These are phyloP conservation scores for Marasmius oreades DNA, from an alignment of 1,284 basidiomycete genomes.

Conservation along the genomic window DNA sequence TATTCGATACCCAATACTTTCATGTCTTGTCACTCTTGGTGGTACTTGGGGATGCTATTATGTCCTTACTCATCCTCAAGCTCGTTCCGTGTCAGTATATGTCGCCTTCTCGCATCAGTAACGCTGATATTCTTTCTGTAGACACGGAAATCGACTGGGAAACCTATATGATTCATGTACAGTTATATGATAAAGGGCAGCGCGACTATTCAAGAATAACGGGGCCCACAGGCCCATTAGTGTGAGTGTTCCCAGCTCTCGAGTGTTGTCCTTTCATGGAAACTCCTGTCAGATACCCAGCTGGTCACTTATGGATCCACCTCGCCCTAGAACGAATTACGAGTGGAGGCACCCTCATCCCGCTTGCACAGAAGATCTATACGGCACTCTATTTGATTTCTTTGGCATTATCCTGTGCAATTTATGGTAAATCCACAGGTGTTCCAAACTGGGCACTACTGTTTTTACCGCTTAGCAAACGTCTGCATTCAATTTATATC, in stretches of 20 bases:
- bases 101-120: conserved; percentile 6
- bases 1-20: neutral
- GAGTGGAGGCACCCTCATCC: conserved; percentile 57
- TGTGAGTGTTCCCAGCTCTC: conserved; percentile 54
- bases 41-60: conserved; percentile 65
- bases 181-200: conserved; percentile 79
- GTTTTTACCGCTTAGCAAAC: conserved; percentile 83
- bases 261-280: neutral
- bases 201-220: conserved; percentile 82
- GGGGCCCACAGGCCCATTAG: conserved; percentile 92
- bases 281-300: conserved; percentile 75
- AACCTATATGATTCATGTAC: conserved; percentile 88
- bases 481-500: conserved; percentile 91
- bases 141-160: conserved; percentile 99
- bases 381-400: conserved; percentile 68
- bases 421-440: conserved; percentile 63
- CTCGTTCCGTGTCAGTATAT: conserved; percentile 73
- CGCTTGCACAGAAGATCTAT: conserved; percentile 78
- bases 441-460: conserved; percentile 81
- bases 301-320: conserved; percentile 88
- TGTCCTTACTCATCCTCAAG: conserved; percentile 76
- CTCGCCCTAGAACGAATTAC: conserved; percentile 69
- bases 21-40: conserved; percentile 37
- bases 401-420: conserved; percentile 59
- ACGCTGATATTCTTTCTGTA: conserved; percentile 28